phyloP scores from a whole-genome alignment of 768 basidiomycete genomes.

The Xerocomus spinulosus region DNA sequence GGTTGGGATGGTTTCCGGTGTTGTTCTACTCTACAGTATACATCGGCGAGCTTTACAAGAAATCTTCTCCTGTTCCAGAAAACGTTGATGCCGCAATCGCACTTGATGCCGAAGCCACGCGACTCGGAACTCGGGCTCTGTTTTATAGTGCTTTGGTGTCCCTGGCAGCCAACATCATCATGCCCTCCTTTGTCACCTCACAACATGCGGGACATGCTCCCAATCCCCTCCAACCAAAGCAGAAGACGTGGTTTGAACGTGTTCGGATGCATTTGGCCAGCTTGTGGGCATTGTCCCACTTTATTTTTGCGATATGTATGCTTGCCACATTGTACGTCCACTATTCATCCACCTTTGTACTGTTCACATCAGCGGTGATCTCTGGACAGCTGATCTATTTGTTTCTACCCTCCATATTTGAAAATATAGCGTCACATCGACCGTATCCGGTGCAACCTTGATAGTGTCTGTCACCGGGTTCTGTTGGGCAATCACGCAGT shows the following conservation, averaged over 20 bases:
- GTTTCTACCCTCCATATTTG: constrained; percentile 4
- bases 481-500: constrained; percentile 89
- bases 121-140: constrained; percentile 79
- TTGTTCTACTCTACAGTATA: constrained; percentile 87
- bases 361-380: constrained; percentile 11
- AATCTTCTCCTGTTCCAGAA: constrained; percentile 31
- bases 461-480: constrained; percentile 80
- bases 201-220: constrained; percentile 13
- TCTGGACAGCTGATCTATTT: constrained; percentile 10
- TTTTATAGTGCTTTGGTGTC: constrained; percentile 72
- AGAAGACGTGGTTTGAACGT: constrained; percentile 33
- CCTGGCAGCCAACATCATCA: constrained; percentile 59
- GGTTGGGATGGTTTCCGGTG: constrained; percentile 90
- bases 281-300: constrained; percentile 76
- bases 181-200: constrained; percentile 58
- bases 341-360: constrained; percentile 1
- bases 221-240: constrained; percentile 16
- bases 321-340: constrained; percentile 72
- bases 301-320: constrained; percentile 75
- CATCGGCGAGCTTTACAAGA: constrained; percentile 81
- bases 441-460: constrained; percentile 64
- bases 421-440: constrained; percentile 58
- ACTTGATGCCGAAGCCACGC: constrained; percentile 65
- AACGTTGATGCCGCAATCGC: constrained; percentile 30
- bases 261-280: constrained; percentile 59